These are phyloP conservation scores for Mortierella hygrophila DNA, from an alignment of 192 early-diverging fungal genomes.

Conservation along the genomic window DNA sequence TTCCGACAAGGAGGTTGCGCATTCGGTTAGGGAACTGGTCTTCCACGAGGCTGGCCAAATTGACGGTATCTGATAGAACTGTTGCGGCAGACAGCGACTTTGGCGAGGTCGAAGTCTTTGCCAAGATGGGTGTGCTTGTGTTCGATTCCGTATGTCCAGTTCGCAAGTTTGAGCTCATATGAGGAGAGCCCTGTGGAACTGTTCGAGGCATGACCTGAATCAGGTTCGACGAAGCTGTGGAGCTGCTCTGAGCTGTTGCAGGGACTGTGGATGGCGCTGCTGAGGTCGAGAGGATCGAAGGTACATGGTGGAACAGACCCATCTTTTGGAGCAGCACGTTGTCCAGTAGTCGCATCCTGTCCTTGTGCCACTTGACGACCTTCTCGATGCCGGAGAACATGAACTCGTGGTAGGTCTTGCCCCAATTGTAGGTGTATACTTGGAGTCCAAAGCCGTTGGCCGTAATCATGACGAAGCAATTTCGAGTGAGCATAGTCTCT, in stretches of 20 bases:
- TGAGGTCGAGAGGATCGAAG: conserved; percentile 27
- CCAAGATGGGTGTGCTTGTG: conserved; percentile 13
- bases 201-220: conserved; percentile 14
- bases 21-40: conserved; percentile 52
- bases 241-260: conserved; percentile 2
- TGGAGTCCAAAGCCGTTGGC: conserved; percentile 57
- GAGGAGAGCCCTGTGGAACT: conserved; percentile 33
- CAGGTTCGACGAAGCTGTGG: conserved; percentile 9
- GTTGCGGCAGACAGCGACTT: conserved; percentile 20
- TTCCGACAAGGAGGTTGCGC: conserved; percentile 16
- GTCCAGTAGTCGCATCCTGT: conserved; percentile 60
- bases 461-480: conserved; percentile 64
- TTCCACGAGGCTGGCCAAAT: conserved; percentile 42
- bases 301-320: conserved; percentile 72
- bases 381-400: conserved; percentile 58
- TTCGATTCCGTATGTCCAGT: conserved; percentile 12
- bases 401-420: conserved; percentile 59
- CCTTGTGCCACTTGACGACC: conserved; percentile 61
- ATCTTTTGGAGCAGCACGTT: conserved; percentile 73
- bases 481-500: conserved; percentile 36
- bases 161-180: conserved; percentile 40
- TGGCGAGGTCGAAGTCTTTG: conserved; percentile 33
- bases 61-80: conserved; percentile 24
- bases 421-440: conserved; percentile 67
- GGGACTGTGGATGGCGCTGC: background rate